Evolutionary conservation across 768 basidiomycete genomes (phyloP).

Genomic region (Podaxis sp.): DNA sequence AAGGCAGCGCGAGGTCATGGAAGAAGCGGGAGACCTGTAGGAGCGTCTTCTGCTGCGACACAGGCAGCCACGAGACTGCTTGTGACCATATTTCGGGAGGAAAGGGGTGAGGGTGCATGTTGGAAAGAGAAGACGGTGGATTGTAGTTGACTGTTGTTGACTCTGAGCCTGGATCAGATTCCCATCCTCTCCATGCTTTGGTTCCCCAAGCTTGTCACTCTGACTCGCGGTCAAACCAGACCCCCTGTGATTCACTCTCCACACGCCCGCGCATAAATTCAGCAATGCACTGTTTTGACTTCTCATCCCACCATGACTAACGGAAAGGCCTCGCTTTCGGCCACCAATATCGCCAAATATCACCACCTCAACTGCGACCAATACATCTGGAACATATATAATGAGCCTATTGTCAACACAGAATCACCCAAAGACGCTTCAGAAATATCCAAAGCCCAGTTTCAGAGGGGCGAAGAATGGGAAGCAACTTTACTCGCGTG

Average conservation of each 20-base stretch:
- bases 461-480: slow-evolving; percentile 42
- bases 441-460: slow-evolving; percentile 33
- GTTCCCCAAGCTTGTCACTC: background rate
- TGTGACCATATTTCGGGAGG: slow-evolving; percentile 36
- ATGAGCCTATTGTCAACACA: slow-evolving; percentile 12
- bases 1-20: slow-evolving; percentile 29
- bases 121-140: background rate
- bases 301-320: slow-evolving; percentile 19
- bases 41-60: slow-evolving; percentile 20
- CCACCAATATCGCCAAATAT: slow-evolving; percentile 41
- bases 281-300: background rate
- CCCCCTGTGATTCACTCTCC: slow-evolving; percentile 2
- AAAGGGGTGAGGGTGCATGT: slow-evolving; percentile 17
- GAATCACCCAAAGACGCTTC: slow-evolving; percentile 12
- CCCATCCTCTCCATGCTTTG: background rate
- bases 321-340: slow-evolving; percentile 32
- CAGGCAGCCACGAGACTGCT: slow-evolving; percentile 26
- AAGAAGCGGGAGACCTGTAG: slow-evolving; percentile 32
- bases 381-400: slow-evolving; percentile 39
- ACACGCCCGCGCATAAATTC: slow-evolving; percentile 1
- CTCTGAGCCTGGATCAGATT: background rate
- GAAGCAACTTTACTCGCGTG: slow-evolving; percentile 36
- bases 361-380: slow-evolving; percentile 45
- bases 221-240: background rate
- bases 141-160: background rate